Base-by-base conservation (phyloP, 306 rosid genomes). In the Trifolium subterraneum region DNA sequence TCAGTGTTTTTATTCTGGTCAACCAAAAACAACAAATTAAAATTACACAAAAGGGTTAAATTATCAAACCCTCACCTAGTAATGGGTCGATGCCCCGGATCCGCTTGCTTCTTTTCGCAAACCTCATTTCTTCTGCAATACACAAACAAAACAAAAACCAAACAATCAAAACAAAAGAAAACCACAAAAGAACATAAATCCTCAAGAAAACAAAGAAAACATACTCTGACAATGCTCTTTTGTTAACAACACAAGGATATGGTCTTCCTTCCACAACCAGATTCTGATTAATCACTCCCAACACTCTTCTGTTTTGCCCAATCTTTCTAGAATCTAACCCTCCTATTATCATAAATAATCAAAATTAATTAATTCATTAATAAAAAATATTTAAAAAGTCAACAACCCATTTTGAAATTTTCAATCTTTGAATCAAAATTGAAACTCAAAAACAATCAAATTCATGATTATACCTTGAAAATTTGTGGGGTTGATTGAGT, bases 81-180 rank as follows among this genome's bases (percentile, higher is more conserved):
- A 78, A 94, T 92, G 33, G 97, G 99, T 69, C 99, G 87, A 78
- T 90, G 96, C 6, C 73, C 88, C 58, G 88, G 96, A 88, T 90
- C 95, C 41, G 86, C 99, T 81, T 90, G 97, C 87, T 94, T 90
- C 84, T 94, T 94, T 64, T 87, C 92, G 79, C 74, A 84, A 56
- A 83, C 63, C 23, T 83, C 92, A 36, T 80, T 79, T 48, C 86
- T 91, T 59, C 97, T 94, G 84, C 31, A n/a, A 41, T 16, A 23
- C 1, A 56, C 47, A 63, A 31, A 74, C 41, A 71, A 45, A 72
- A 11, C 5, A 15, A 45, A 78, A 75, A 39, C 35, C 25, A 74
- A 48, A 45, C 39, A 58, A 61, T 60, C 10, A 9, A 81, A 59
- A 64, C 33, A 35, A 18, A 75, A 29, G 33, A 6, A 77, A 68